Conservation (phyloP, 805 yeast species). For the Lachancea thermotolerans region DNA sequence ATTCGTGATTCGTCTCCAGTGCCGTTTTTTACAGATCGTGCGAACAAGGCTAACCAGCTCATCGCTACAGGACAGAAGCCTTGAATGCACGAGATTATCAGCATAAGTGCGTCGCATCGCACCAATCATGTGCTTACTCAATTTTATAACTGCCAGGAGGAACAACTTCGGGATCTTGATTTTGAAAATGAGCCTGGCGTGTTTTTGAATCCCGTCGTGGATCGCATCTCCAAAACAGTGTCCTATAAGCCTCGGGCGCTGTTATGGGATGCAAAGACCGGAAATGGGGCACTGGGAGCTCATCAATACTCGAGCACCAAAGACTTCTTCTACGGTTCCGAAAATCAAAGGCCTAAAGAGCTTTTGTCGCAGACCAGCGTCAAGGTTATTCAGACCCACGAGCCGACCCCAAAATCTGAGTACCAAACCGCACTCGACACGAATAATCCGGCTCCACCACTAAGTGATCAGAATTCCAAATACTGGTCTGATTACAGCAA, state of each 20-base stretch:
- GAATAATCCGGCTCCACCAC: slow-evolving; percentile 31
- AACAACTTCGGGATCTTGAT: slow-evolving; percentile 42
- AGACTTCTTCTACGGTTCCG: slow-evolving; percentile 16
- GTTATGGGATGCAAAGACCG: slow-evolving; percentile 74
- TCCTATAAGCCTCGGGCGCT: slow-evolving; percentile 77
- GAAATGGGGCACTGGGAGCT: slow-evolving; percentile 61
- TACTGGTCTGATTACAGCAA: slow-evolving; percentile 81
- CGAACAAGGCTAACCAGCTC: background rate
- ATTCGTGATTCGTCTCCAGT: no score
- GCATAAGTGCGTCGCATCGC: slow-evolving; percentile 60
- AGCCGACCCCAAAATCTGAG: slow-evolving; percentile 40
- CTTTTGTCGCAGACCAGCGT: slow-evolving; percentile 8
- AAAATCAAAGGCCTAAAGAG: slow-evolving; percentile 6
- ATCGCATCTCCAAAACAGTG: slow-evolving; percentile 36
- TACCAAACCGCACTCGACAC: slow-evolving; percentile 62
- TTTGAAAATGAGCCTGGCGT: slow-evolving; percentile 37
- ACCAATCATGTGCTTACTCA: slow-evolving; percentile 76
- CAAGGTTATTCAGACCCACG: slow-evolving; percentile 32
- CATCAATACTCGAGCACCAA: slow-evolving; percentile 38
- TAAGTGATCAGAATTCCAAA: slow-evolving; percentile 38
- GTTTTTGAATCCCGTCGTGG: slow-evolving; percentile 39
- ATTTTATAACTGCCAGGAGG: slow-evolving; percentile 76
- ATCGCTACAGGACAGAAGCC: background rate
- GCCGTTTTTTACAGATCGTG: no score
- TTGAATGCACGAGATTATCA: slow-evolving; percentile 67